Evolutionary conservation across 2,329 filamentous ascomycete species (phyloP).

Genomic region (Lachnellula cervina): DNA sequence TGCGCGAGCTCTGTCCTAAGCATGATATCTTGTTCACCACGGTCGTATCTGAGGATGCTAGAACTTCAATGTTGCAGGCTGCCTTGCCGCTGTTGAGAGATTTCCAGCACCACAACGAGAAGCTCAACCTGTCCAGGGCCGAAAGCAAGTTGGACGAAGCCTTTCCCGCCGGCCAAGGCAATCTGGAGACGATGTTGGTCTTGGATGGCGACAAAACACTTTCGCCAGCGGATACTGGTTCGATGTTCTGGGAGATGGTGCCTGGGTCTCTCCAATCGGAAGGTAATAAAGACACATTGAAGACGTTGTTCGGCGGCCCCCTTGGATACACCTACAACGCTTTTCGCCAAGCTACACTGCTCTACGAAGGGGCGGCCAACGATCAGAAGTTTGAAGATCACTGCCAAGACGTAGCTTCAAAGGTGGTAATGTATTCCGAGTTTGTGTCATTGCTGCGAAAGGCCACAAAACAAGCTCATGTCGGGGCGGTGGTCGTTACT

Average conservation of each 20-base stretch:
- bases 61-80: slow-evolving; percentile 7
- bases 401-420: slow-evolving; percentile 41
- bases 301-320: slow-evolving; percentile 42
- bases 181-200: slow-evolving; percentile 44
- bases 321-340: slow-evolving; percentile 48
- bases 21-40: slow-evolving; percentile 36
- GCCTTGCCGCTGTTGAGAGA: slow-evolving; percentile 33
- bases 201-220: slow-evolving; percentile 57
- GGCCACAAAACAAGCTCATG: slow-evolving; percentile 30
- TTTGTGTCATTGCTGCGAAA: slow-evolving; percentile 40
- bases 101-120: slow-evolving; percentile 36
- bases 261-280: background rate
- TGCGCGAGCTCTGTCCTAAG: slow-evolving; percentile 41
- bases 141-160: slow-evolving; percentile 7
- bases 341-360: slow-evolving; percentile 49
- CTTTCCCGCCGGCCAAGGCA: slow-evolving; percentile 4
- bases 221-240: slow-evolving; percentile 43
- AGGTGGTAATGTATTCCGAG: slow-evolving; percentile 42
- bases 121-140: slow-evolving; percentile 32
- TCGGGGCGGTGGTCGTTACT: slow-evolving; percentile 48
- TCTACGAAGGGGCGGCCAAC: slow-evolving; percentile 44
- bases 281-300: slow-evolving; percentile 31
- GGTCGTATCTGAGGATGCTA: background rate
- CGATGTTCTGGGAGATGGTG: slow-evolving; percentile 43
- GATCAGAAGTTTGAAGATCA: slow-evolving; percentile 38